phyloP scores from a whole-genome alignment of 108 stramenopile species.

The Pseudonitzschia multistriata region DNA sequence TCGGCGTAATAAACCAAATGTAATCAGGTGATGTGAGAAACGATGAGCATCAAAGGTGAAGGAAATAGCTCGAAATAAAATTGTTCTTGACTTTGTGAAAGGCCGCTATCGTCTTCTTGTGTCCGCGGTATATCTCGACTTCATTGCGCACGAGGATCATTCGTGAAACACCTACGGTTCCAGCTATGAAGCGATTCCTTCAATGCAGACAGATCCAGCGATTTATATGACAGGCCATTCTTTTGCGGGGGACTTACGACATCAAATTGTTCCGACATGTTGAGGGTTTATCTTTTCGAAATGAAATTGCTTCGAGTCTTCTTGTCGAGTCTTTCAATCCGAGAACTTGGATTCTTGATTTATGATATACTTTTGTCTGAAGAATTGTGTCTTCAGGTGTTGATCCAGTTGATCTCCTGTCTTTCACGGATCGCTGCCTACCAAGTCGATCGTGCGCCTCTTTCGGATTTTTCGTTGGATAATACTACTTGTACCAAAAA shows the following conservation, averaged over 20 bases:
- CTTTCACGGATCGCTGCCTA: background rate
- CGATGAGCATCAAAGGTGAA: too few relatives aligned
- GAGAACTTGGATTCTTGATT: background rate
- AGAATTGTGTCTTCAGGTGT: background rate
- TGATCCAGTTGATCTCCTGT: background rate
- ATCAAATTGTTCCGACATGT: constrained; percentile 53
- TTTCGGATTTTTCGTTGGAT: constrained; percentile 1
- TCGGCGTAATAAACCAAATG: too few relatives aligned
- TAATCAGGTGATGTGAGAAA: too few relatives aligned
- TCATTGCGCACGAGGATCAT: too few relatives aligned
- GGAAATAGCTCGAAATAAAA: too few relatives aligned
- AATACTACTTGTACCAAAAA: background rate
- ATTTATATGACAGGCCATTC: background rate
- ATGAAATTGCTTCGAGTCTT: background rate
- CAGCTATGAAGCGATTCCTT: too few relatives aligned
- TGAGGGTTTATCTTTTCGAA: background rate
- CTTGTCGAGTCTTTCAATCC: background rate
- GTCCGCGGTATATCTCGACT: too few relatives aligned
- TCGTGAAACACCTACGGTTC: too few relatives aligned
- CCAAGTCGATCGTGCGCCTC: background rate
- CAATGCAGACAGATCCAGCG: too few relatives aligned
- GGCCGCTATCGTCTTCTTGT: too few relatives aligned
- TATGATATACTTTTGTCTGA: background rate
- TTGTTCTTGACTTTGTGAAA: too few relatives aligned
- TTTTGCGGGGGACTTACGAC: constrained; percentile 38